Evolutionary conservation across 305 asterid species (phyloP).

Genomic region (Fraxinus platypoda): DNA sequence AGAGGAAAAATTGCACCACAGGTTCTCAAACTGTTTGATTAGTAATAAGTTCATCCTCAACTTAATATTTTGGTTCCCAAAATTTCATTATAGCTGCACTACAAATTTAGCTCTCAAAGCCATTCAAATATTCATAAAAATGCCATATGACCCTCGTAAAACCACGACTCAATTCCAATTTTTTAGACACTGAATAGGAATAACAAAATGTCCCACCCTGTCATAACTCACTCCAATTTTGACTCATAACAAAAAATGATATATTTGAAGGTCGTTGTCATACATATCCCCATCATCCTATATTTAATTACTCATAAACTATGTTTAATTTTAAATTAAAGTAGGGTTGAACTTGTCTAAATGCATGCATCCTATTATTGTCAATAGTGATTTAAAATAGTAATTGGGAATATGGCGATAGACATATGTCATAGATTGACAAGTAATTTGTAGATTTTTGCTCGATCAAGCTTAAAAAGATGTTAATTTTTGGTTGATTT

Average conservation of each 20-base stretch:
- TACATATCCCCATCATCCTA: neutral
- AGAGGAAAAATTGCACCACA: neutral
- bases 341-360: neutral
- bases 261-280: neutral
- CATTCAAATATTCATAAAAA: neutral
- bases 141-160: neutral
- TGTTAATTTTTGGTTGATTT: too few species aligned
- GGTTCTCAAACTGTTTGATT: too few species aligned
- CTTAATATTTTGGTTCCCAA: neutral
- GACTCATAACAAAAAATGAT: neutral
- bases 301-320: too few species aligned
- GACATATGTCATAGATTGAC: neutral
- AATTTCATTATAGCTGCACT: neutral
- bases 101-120: neutral
- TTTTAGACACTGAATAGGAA: neutral
- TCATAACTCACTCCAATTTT: neutral
- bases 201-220: too few species aligned
- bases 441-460: neutral
- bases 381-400: neutral
- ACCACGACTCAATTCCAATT: neutral
- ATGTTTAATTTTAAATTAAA: neutral
- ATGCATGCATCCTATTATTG: neutral
- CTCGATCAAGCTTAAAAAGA: neutral
- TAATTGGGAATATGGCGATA: neutral
- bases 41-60: neutral